Evolutionary conservation across 2,329 filamentous ascomycete species (phyloP).

Genomic region (Colletotrichum tofieldiae): DNA sequence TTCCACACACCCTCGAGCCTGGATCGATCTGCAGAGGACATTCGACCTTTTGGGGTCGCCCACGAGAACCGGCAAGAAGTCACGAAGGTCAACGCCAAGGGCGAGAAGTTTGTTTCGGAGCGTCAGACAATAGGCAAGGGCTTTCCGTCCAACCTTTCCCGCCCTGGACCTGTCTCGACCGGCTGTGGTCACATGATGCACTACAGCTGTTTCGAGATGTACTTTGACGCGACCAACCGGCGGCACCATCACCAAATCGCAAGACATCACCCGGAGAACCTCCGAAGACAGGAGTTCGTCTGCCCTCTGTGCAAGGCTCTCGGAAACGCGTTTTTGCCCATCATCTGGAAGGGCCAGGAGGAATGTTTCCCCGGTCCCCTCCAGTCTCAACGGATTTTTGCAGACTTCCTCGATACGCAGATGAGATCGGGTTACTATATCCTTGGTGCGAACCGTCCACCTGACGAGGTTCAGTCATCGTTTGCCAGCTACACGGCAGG

Average conservation of each 20-base stretch:
- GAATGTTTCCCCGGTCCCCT: conserved; percentile 86
- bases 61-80: conserved; percentile 87
- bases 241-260: conserved; percentile 95
- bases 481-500: conserved; percentile 58
- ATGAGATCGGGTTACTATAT: conserved; percentile 64
- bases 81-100: conserved; percentile 81
- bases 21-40: conserved; percentile 85
- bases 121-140: conserved; percentile 91
- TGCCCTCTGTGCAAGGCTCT: conserved; percentile 97
- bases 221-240: conserved; percentile 86
- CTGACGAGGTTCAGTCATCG: conserved; percentile 52
- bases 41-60: conserved; percentile 92
- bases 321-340: conserved; percentile 93
- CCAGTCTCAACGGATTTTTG: conserved; percentile 72
- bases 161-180: conserved; percentile 85
- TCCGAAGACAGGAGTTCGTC: conserved; percentile 88
- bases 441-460: conserved; percentile 53
- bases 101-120: conserved; percentile 80
- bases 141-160: conserved; percentile 79
- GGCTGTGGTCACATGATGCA: conserved; percentile 99
- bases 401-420: conserved; percentile 77
- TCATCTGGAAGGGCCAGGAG: conserved; percentile 94
- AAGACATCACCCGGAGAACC: conserved; percentile 89
- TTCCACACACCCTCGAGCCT: conserved; percentile 84
- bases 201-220: conserved; percentile 93